phyloP scores from a whole-genome alignment of 148 eudicot genomes.

The Vaccinium corymbosum region DNA sequence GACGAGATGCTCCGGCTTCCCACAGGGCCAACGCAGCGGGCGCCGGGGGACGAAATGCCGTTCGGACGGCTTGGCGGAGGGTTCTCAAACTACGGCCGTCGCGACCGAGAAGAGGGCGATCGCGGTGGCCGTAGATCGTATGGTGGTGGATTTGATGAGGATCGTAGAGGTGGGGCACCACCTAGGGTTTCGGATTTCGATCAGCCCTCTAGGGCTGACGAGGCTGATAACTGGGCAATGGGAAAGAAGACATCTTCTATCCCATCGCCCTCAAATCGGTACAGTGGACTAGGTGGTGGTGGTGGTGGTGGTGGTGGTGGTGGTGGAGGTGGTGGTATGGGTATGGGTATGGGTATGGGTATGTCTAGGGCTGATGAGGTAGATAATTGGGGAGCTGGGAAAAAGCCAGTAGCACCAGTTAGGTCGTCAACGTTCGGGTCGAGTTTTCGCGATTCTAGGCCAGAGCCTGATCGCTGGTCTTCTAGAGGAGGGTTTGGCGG shows the following conservation, averaged over 20 bases:
- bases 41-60: conserved; percentile 37
- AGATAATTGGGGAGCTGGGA: conserved; percentile 67
- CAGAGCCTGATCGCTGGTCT: conserved; percentile 55
- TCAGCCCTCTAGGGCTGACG: conserved; percentile 73
- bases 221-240: conserved; percentile 73
- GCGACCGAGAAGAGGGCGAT: conserved; percentile 26
- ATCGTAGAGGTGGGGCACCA: conserved; percentile 25
- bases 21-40: conserved; percentile 69
- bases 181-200: conserved; percentile 41
- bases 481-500: conserved; percentile 24
- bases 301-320: conserved; percentile 25
- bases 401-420: conserved; percentile 29
- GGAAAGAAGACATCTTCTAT: conserved; percentile 31
- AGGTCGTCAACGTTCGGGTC: conserved; percentile 52
- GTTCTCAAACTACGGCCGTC: conserved; percentile 40
- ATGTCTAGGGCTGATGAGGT: conserved; percentile 73
- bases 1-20: conserved; percentile 63
- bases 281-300: conserved; percentile 50
- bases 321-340: conserved; percentile 11
- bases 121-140: conserved; percentile 29
- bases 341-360: conserved; percentile 24
- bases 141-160: conserved; percentile 47
- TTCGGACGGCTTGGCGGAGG: conserved; percentile 59
- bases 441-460: conserved; percentile 48
- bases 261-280: conserved; percentile 31